Evolutionary conservation across 2,329 filamentous ascomycete genomes (phyloP), one percentile per base, ranked within the genome.

Genomic region (Xylaria sp.): DNA sequence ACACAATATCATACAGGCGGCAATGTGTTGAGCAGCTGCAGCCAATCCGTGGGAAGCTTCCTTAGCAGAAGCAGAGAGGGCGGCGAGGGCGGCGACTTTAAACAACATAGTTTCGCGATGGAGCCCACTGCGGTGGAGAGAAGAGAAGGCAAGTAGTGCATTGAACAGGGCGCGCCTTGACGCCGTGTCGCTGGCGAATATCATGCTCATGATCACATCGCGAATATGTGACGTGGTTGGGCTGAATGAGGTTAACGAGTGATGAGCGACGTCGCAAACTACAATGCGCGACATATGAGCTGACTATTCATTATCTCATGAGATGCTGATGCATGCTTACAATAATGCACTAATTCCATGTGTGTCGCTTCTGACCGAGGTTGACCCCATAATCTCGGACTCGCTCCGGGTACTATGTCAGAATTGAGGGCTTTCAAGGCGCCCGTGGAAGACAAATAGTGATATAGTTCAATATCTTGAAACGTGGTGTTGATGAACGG

Each of bases 1-100:
- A 27, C 69, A 70, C 1, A 75, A 60, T 6, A 73, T 54, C 72
- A 75, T 74, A n/a, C 65, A 71, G 2, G 73, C 63, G 13, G 72
- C 71, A 9, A 73, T 62, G 40, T 74, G 73, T 17, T 71, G 73
- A 17, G 68, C 54, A 10, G 71, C 70, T 63, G 66, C 63, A 1
- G 53, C n/a, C 2, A 55, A 27, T 3, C 66, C 56, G 8, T 54
- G 55, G 3, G 58, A 37, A 3, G 51, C 67, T 27, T 59, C 58
- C 7, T 66, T 58, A 6, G 70, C 64, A 10, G 68, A 69, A 19
- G 59, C 59, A 9, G 67, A 62, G 8, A 75, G 64, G 3, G 58
- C 60, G 1, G 55, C 47, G 1, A 74, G 64, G 0, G 72, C 68
- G 3, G 64, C 43, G 25, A 73, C 55, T 43, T 75, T 74, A 23